These are phyloP conservation scores for Basidiobolus meristosporus DNA, from an alignment of 371 early-diverging fungal genomes.

Conservation along the genomic window DNA sequence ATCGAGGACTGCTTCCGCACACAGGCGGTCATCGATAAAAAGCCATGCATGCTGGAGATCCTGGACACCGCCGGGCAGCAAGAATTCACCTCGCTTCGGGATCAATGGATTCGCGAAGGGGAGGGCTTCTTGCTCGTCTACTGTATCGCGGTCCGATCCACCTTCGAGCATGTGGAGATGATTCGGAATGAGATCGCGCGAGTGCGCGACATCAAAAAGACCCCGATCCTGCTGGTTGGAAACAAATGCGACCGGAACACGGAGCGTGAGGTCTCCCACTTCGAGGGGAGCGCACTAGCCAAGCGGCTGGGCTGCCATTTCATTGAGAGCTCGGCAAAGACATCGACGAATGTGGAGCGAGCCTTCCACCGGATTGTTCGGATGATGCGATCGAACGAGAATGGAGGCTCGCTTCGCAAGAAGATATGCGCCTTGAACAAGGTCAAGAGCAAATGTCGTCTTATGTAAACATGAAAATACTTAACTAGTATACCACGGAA, in stretches of 20 bases:
- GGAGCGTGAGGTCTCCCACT: slow-evolving; percentile 54
- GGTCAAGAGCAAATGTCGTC: too few relatives aligned
- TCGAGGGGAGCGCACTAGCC: slow-evolving; percentile 38
- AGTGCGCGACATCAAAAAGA: slow-evolving; percentile 40
- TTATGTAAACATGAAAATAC: too few relatives aligned
- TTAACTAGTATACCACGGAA: too few relatives aligned
- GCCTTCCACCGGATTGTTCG: slow-evolving; percentile 38
- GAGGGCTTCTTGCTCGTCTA: slow-evolving; percentile 74
- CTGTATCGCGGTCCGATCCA: slow-evolving; percentile 60
- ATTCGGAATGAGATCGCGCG: slow-evolving; percentile 59
- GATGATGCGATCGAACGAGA: slow-evolving; percentile 33
- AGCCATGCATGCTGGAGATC: slow-evolving; percentile 73
- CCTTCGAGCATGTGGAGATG: slow-evolving; percentile 56
- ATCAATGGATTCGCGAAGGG: too few relatives aligned
- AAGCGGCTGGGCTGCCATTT: slow-evolving; percentile 60
- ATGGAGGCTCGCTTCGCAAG: too few relatives aligned
- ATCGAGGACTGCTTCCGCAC: slow-evolving; percentile 83
- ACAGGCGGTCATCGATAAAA: slow-evolving; percentile 68
- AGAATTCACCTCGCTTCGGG: too few relatives aligned
- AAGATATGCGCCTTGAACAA: too few relatives aligned
- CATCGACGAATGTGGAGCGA: slow-evolving; percentile 66
- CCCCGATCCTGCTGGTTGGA: slow-evolving; percentile 70
- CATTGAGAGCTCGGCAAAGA: slow-evolving; percentile 67
- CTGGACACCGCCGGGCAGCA: too few relatives aligned
- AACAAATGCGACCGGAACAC: slow-evolving; percentile 74